Evolutionary conservation across 371 early-diverging fungal genomes (phyloP), one percentile per base, ranked within the genome.

Genomic region (Nematocida major): DNA sequence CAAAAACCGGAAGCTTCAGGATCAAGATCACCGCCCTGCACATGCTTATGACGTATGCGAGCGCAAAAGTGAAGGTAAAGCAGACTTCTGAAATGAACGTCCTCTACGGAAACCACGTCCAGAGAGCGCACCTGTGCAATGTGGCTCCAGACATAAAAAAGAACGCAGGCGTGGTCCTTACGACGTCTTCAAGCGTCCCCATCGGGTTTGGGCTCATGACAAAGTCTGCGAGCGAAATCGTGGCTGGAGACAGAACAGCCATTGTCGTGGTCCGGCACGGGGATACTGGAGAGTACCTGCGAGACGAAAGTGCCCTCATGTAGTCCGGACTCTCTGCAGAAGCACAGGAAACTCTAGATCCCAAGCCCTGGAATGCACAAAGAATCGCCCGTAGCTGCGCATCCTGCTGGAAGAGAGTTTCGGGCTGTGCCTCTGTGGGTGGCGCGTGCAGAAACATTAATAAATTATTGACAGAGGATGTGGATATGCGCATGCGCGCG

Each of bases 71-170:
- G 48, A 97, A 96, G 95, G 89, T 98, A 61, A 96, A 96, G 86
- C 92, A 92, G 43, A 93, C 90, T 82, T 96, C 96, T 68, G 99
- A 97, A 85, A 97, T 95, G 97, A 92, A 95, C 24, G 95, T 91
- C 87, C 82, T 98, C 79, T 98, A 98, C 83, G 97, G 97, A 38
- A 98, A 97, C 88, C 92, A 98, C 83, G 89, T 97, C 36, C 89
- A 95, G 67, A 96, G 94, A 86, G 93, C 95, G 24, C 99, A 97
- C 84, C 85, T 98, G 68, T 92, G 91, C 42, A 87, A 93, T 65
- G 91, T 95, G 51, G 91, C 95, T 2, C 96, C 96, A 73, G 93
- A 95, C 84, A 91, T 93, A 13, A 94, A 95, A 36, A 92, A 94
- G 83, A 94, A 96, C 83, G 91, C 92, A 82, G 95, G 94, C 78